Percentiles rank a stretch among this genome's conserved stretches.
Evolutionary conservation across 345 rosid genomes (phyloP).

Genomic region (Acer yangbiense): DNA sequence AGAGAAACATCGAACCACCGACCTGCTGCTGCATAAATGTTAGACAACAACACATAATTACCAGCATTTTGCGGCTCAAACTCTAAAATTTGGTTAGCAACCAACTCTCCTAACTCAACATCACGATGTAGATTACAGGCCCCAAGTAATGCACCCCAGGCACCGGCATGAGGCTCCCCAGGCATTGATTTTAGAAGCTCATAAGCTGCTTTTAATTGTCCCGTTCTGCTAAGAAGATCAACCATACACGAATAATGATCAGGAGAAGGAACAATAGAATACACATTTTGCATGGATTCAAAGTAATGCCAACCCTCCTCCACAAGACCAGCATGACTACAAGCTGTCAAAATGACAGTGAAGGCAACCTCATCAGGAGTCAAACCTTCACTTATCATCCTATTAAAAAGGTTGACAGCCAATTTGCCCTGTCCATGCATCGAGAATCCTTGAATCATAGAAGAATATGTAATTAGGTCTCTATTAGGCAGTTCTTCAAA

Average conservation of each 20-base stretch:
- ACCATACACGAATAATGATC: conserved; percentile 71
- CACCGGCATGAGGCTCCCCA: conserved; percentile 56
- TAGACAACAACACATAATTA: conserved; percentile 68
- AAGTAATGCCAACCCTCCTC: conserved; percentile 61
- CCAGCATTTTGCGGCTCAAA: conserved; percentile 65
- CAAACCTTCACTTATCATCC: conserved; percentile 64
- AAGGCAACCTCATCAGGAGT: conserved; percentile 71
- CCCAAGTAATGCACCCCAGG: conserved; percentile 75
- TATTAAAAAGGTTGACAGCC: conserved; percentile 55
- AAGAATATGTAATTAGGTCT: conserved; percentile 56
- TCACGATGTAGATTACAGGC: conserved; percentile 58
- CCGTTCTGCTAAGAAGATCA: conserved; percentile 68
- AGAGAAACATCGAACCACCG: conserved; percentile 62
- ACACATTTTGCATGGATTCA: conserved; percentile 48
- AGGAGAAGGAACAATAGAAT: conserved; percentile 49
- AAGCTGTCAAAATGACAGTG: conserved; percentile 62
- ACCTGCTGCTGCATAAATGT: conserved; percentile 65
- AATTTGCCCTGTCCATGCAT: conserved; percentile 51
- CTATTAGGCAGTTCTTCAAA: conserved; percentile 55
- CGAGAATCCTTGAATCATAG: conserved; percentile 68
- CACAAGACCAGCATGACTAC: conserved; percentile 61
- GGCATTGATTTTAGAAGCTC: conserved; percentile 57
- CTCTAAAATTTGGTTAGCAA: conserved; percentile 50
- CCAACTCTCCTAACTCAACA: conserved; percentile 56
- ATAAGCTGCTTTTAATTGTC: conserved; percentile 53